Base-by-base conservation (phyloP, 371 early-diverging fungal genomes). In the Mucor indicus region DNA sequence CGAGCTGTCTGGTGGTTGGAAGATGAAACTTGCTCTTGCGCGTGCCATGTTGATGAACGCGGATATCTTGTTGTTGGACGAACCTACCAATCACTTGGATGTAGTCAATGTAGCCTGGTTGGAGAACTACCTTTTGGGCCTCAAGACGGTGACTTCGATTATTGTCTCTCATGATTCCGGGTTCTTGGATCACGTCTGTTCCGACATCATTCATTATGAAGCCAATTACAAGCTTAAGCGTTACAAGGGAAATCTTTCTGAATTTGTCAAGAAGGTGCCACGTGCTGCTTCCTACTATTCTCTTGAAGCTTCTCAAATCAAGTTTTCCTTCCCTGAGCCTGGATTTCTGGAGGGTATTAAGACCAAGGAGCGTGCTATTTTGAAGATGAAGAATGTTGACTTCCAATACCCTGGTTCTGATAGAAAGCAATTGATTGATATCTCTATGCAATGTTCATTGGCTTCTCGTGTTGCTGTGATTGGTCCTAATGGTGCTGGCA, bases 1-100 rank as follows among this genome's bases (percentile, higher is more conserved):
- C 42, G 77, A 81, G 41, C 79, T 93, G 15, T 89, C 90, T 49
- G 92, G 92, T 70, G 92, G 92, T 39, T 90, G 90, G 88, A 90
- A 90, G 76, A 91, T 89, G 86, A 87, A 90, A 77, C 69, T 93
- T 44, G 90, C 85, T 57, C 76, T 93, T 50, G 90, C 91, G 25
- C 78, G 87, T 53, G 87, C 91, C n/a, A 91, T 89, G 86, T 65
- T 90, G 48, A 68, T 81, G 67, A 83, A 89, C 36, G 91, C 92
- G 15, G 91, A 92, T 60, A 85, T 94, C 50, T 67, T 93, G 49
- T 66, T 93, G 39, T 67, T 93, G 48, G 94, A 93, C 68, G 94
- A 93, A 70, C 94, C 94, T 38, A 93, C 94, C 33, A 92, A 93
- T 72, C 92, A 92, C 69, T 75, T 93, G 81, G 92, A 94, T 66